Evolutionary conservation across 1,284 basidiomycete species (phyloP), one percentile per base, ranked within the genome.

Genomic region (Earliella scabrosa): DNA sequence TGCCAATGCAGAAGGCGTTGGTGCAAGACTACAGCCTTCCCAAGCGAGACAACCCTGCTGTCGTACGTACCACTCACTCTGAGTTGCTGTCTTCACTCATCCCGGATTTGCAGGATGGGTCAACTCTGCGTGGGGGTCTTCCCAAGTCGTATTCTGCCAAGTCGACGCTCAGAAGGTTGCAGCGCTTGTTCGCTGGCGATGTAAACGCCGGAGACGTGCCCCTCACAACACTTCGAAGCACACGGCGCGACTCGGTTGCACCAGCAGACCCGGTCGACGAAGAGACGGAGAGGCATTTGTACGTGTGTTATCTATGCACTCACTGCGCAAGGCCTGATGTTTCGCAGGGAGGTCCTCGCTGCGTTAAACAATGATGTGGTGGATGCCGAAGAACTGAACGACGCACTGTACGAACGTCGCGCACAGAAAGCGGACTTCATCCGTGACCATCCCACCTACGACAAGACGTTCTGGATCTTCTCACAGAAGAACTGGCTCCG

Each of bases 381-480:
- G 9, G 70, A 73, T 9, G 71, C 76, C 4, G 82, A 85, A 60
- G 82, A 86, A 35, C 66, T 81, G 21, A 77, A 80, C 63, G 89
- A 95, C 61, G 81, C 80, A 9, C 60, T 83, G 36, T 82, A 87
- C 54, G 92, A 97, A 70, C 83, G 84, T 9, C 82, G 87, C n/a
- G 92, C 92, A 13, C 85, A 86, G 67, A 91, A 90, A 67, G 90
- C 92, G 0, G 91, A 93, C 62, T 94, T 97, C 69, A 97, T 98
- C 63, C 85, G 85, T 2, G 83, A 89, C 43, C 91, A 98, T 74
- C 95, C 97, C 0, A 86, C 88, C 0, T 99, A 92, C 67, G 97
- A 98, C 74, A 90, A 88, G 67, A 87, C 92, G 0, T 90, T 98
- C 64, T 98, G 93, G 88, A 63, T 97, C 9, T 91, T 98, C 70